Conservation (phyloP, 345 rosid genomes). For the Gossypium sturtianum region DNA sequence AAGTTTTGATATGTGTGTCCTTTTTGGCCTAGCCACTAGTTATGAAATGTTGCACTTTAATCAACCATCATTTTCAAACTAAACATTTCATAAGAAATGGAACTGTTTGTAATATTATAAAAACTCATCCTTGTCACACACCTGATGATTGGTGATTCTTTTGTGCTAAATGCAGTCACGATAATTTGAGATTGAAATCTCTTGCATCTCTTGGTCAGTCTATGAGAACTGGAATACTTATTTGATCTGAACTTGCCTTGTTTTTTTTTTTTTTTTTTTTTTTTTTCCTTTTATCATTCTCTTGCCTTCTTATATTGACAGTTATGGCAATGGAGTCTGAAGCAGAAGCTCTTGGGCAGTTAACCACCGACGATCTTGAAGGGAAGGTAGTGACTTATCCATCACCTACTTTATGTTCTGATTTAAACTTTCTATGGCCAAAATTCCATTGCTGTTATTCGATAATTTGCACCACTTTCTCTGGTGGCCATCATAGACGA, state of each 20-base stretch:
- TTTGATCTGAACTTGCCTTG: neutral
- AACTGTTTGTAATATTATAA: neutral
- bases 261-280: neutral
- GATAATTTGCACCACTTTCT: neutral
- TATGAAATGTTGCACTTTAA: neutral
- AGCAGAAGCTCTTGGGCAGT: constrained; percentile 65
- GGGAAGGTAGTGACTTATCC: constrained; percentile 46
- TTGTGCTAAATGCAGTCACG: neutral
- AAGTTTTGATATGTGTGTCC: neutral
- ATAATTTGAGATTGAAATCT: neutral
- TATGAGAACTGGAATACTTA: neutral
- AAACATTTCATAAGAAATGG: neutral
- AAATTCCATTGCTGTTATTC: neutral
- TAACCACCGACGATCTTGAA: constrained; percentile 60
- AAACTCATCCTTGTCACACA: neutral
- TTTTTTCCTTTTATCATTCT: neutral
- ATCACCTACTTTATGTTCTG: neutral
- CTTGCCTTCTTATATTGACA: neutral
- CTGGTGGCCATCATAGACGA: neutral
- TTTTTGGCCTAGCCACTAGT: neutral
- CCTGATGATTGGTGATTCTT: neutral
- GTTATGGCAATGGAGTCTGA: constrained; percentile 73
- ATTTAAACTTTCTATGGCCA: neutral
- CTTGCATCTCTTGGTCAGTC: neutral
- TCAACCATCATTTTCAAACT: neutral